Evolutionary conservation across 2,329 filamentous ascomycete species (phyloP).

Genomic region (Microcyclosporella mali): DNA sequence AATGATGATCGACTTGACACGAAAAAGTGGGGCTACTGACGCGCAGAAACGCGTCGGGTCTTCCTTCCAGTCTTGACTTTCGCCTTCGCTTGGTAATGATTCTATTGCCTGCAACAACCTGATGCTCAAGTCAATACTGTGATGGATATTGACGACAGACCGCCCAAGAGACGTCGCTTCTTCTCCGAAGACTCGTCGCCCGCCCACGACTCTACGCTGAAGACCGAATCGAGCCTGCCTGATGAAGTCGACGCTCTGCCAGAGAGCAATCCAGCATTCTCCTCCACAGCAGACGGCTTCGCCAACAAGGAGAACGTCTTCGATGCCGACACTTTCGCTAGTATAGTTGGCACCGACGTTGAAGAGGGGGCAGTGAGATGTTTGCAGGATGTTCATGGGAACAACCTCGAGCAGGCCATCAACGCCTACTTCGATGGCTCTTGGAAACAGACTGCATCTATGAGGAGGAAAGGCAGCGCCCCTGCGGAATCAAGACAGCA

Average conservation of each 20-base stretch:
- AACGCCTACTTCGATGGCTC: constrained; percentile 61
- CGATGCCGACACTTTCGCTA: constrained; percentile 50
- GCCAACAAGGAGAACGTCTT: constrained; percentile 37
- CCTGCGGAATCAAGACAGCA: constrained; percentile 9
- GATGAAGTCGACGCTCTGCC: constrained; percentile 30
- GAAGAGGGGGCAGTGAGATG: constrained; percentile 40
- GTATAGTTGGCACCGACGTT: constrained; percentile 52
- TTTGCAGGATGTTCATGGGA: constrained; percentile 46
- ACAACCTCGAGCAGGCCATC: constrained; percentile 55
- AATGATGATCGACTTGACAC: too few species aligned
- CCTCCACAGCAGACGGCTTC: constrained; percentile 9
- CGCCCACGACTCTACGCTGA: constrained; percentile 23
- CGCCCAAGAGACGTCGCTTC: constrained; percentile 57
- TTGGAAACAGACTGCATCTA: constrained; percentile 41
- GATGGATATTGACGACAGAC: constrained; percentile 45
- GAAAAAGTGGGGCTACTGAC: not conserved
- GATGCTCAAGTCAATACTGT: not conserved
- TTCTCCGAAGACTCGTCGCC: constrained; percentile 49
- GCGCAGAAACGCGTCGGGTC: not conserved
- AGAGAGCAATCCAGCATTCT: constrained; percentile 10
- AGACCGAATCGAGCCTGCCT: constrained; percentile 28
- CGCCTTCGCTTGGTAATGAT: not conserved
- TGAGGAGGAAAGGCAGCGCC: constrained; percentile 13
- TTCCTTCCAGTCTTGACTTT: not conserved
- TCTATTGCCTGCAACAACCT: not conserved